Conservation (phyloP, 306 rosid species). For the Canavalia gladiata region DNA sequence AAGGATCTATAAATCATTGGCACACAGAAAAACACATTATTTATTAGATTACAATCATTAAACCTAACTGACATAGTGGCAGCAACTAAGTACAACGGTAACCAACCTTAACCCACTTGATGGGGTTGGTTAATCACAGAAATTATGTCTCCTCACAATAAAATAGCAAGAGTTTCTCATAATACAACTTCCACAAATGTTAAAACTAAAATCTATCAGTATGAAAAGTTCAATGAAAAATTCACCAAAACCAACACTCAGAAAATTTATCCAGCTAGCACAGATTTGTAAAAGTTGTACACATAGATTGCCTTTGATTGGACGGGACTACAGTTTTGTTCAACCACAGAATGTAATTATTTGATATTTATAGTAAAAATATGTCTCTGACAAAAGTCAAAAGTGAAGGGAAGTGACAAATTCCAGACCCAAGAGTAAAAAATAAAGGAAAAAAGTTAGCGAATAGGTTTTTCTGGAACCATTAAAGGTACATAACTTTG, state of each 20-base stretch:
- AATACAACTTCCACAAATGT: background rate
- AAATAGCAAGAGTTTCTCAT: too few species aligned
- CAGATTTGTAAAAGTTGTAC: background rate
- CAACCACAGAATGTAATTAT: background rate
- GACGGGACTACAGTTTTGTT: background rate
- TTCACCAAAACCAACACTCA: background rate
- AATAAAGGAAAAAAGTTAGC: background rate
- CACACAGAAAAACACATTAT: background rate
- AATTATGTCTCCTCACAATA: background rate
- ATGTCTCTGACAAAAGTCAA: background rate
- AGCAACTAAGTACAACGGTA: background rate
- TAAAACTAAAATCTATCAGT: background rate
- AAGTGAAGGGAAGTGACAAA: background rate
- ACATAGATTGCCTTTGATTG: background rate
- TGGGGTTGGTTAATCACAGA: background rate
- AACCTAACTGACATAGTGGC: background rate
- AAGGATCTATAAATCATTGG: slow-evolving; percentile 68
- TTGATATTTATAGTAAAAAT: background rate
- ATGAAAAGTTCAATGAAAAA: background rate
- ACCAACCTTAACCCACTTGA: background rate
- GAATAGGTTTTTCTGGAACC: background rate
- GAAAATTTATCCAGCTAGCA: background rate
- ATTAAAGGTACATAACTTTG: background rate
- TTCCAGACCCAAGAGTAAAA: background rate
- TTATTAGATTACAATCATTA: background rate